Base-by-base conservation (phyloP, 805 yeast genomes). In the Alloascoidea hylecoeti region DNA sequence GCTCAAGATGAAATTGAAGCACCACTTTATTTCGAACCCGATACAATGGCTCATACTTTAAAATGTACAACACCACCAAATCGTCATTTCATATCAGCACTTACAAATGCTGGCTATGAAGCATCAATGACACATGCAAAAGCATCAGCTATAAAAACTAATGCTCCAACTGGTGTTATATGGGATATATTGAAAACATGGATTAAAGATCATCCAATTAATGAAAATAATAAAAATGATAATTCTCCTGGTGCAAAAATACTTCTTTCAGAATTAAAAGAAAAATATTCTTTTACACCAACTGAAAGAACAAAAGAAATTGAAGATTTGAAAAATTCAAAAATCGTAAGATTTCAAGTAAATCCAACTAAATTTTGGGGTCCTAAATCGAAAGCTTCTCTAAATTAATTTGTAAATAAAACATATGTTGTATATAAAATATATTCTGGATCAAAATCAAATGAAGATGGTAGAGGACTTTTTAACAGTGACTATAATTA, bases 291-390 rank as follows among this genome's bases (percentile, higher is more conserved):
- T 28, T 86, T 89, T 49, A 76, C 72, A 38, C 59, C 68, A 32
- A 74, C 77, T 57, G 70, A 69, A 38, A 58, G 71, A 36, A 72
- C 86, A 42, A 66, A 61, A 15, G 66, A 61, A 36, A 59, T 86
- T 39, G 74, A 73, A 47, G 63, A 58, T 39, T 61, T 84, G 39
- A 68, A 96, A 49, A 76, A 72, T 44, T 67, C 84, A 41, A 85
- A 85, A 57, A 72, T 89, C 52, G 85, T 85, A 12, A 68, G 96
- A 49, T 89, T 70, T 57, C 98, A 88, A 54, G 86, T 77, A 51
- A 89, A 88, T 51, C 99, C 99, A 13, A 71, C 85, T 1, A 83
- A 82, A 53, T 78, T 83, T 54, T 92, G 99, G 99, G 99, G 99
- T 1, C 99, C 97, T 28, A 84, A 81, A 60, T 75, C 95, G 2